phyloP scores from a whole-genome alignment of 106 monocot species.

The Dendrobium nobile region DNA sequence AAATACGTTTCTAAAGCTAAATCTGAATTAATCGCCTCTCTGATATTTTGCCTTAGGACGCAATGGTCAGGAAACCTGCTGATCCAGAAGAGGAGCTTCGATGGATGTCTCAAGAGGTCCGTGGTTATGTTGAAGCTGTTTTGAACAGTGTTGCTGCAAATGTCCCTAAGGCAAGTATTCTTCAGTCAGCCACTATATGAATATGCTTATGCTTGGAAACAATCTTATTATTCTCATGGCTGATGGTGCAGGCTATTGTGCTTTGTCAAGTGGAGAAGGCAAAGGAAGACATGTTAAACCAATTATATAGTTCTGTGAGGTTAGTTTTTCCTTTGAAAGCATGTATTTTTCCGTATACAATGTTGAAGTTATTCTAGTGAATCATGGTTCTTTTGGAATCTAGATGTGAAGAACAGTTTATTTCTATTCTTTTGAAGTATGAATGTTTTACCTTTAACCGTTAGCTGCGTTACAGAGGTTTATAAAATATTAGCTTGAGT shows the following conservation, averaged over 20 bases:
- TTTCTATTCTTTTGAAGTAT: neutral
- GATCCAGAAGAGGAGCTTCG: constrained; percentile 97
- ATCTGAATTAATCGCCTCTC: neutral
- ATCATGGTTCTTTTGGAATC: neutral
- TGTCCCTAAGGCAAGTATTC: constrained; percentile 64
- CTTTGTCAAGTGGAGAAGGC: constrained; percentile 98
- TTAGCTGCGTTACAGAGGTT: neutral
- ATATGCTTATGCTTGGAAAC: neutral
- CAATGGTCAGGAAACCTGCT: constrained; percentile 82
- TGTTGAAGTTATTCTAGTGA: neutral
- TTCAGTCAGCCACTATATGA: neutral
- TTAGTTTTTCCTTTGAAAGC: constrained; percentile 9
- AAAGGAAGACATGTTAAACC: constrained; percentile 99
- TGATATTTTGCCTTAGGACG: constrained; percentile 26
- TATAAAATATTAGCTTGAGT: neutral
- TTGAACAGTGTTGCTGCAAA: constrained; percentile 98
- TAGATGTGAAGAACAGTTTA: neutral
- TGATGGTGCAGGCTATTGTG: constrained; percentile 66
- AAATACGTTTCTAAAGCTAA: neutral
- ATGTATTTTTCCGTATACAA: neutral
- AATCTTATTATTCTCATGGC: neutral
- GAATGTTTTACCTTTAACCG: neutral
- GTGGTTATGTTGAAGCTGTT: constrained; percentile 98
- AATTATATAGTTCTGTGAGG: constrained; percentile 90
- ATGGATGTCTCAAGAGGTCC: constrained; percentile 99